These are phyloP conservation scores for Fusarium miscanthi DNA, from an alignment of 2,329 filamentous ascomycete species.

Conservation along the genomic window DNA sequence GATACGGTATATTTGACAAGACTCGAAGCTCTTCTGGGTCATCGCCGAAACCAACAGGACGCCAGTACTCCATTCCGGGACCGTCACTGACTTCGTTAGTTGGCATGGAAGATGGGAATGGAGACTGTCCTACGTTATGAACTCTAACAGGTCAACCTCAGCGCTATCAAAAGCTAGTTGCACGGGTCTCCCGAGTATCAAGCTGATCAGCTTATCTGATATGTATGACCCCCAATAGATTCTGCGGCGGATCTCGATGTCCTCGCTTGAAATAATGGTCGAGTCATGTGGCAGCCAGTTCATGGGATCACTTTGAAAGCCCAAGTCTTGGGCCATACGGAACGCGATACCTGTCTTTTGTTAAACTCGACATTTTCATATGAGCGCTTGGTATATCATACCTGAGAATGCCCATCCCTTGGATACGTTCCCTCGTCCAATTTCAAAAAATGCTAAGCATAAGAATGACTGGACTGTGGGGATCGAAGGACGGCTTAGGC, in stretches of 20 bases:
- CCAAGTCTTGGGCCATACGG: conserved; percentile 5
- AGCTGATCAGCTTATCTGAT: background rate
- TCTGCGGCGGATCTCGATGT: background rate
- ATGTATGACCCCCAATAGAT: conserved; percentile 8
- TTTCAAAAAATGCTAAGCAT: conserved; percentile 2
- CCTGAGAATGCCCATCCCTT: conserved; percentile 7
- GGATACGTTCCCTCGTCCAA: background rate
- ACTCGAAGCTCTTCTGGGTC: background rate
- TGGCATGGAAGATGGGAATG: fast-evolving
- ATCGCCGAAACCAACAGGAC: background rate
- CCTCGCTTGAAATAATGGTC: background rate
- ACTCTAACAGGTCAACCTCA: background rate
- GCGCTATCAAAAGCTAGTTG: background rate
- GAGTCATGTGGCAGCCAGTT: conserved; percentile 2
- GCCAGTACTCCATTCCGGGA: background rate
- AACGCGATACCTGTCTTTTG: background rate
- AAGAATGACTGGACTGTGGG: background rate
- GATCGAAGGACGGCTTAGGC: background rate
- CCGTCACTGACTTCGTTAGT: background rate
- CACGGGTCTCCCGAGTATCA: background rate
- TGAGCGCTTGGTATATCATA: fast-evolving
- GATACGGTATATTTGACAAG: conserved; percentile 1
- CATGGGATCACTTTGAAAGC: background rate
- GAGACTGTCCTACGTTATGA: background rate
- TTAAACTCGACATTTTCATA: background rate